Percentiles rank a stretch among this genome's conserved stretches.
phyloP scores from a whole-genome alignment of 345 rosid genomes.

The Isatis tinctoria region DNA sequence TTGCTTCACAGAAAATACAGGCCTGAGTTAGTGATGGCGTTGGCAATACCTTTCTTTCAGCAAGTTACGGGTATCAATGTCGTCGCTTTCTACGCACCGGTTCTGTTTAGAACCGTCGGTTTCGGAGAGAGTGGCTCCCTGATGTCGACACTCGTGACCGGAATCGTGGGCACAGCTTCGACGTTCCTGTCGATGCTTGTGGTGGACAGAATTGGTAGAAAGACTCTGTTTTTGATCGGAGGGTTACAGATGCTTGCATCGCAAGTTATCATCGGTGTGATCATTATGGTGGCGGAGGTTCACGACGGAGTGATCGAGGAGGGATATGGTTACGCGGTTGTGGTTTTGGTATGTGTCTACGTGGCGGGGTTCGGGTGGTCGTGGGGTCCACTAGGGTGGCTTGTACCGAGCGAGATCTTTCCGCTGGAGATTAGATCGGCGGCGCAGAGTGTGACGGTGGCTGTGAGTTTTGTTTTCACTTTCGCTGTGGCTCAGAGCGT shows the following conservation, averaged over 20 bases:
- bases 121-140: constrained; percentile 57
- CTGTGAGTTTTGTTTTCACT: constrained; percentile 50
- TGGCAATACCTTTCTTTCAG: constrained; percentile 66
- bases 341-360: constrained; percentile 44
- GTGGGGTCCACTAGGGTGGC: constrained; percentile 73
- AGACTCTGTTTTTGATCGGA: constrained; percentile 44
- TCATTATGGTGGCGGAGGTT: constrained; percentile 37
- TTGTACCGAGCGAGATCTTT: constrained; percentile 63
- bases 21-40: constrained; percentile 73
- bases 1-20: constrained; percentile 44
- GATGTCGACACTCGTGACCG: constrained; percentile 48
- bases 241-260: constrained; percentile 64
- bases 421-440: constrained; percentile 57
- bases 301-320: constrained; percentile 46
- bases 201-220: constrained; percentile 59
- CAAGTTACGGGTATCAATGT: constrained; percentile 74
- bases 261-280: constrained; percentile 45
- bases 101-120: constrained; percentile 65
- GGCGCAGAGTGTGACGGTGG: constrained; percentile 65
- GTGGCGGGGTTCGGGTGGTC: constrained; percentile 67
- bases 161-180: constrained; percentile 41
- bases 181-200: constrained; percentile 51
- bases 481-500: constrained; percentile 53
- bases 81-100: constrained; percentile 64
- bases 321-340: constrained; percentile 37